Conservation (phyloP, 148 eudicot species). For the Beta vulgaris region DNA sequence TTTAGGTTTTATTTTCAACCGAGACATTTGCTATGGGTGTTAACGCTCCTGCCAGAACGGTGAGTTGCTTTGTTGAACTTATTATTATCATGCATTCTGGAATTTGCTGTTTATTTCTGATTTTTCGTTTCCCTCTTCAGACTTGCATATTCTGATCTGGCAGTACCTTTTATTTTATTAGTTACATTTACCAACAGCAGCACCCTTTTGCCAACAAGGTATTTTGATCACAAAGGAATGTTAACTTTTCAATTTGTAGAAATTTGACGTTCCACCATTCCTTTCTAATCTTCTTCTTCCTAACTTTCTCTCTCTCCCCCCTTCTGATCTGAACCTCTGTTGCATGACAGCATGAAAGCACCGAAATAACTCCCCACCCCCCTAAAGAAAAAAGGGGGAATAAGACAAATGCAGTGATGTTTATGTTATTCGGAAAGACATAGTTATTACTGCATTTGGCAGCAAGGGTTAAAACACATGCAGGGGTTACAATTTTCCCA, state of each 20-base stretch:
- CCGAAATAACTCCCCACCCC: no score
- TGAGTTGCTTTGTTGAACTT: constrained; percentile 35
- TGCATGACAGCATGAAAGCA: background rate
- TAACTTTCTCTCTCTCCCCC: background rate
- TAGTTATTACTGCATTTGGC: background rate
- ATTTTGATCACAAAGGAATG: background rate
- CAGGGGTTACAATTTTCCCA: background rate
- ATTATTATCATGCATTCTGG: background rate
- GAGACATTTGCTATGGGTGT: constrained; percentile 99
- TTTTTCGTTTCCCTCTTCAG: background rate
- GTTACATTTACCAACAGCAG: no score
- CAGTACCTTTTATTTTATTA: background rate
- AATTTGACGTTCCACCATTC: background rate
- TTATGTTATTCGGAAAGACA: background rate
- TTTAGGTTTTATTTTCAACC: constrained; percentile 90
- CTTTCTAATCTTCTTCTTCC: background rate
- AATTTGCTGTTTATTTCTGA: background rate
- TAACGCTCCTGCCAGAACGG: constrained; percentile 99
- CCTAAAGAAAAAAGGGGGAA: no score
- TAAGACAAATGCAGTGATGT: background rate
- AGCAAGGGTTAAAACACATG: background rate
- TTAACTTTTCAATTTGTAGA: background rate
- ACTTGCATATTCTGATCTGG: background rate
- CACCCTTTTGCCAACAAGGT: constrained; percentile 1
- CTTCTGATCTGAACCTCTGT: background rate